These are phyloP conservation scores for Irpex lacteus DNA, from an alignment of 1,284 basidiomycete genomes.

Conservation along the genomic window DNA sequence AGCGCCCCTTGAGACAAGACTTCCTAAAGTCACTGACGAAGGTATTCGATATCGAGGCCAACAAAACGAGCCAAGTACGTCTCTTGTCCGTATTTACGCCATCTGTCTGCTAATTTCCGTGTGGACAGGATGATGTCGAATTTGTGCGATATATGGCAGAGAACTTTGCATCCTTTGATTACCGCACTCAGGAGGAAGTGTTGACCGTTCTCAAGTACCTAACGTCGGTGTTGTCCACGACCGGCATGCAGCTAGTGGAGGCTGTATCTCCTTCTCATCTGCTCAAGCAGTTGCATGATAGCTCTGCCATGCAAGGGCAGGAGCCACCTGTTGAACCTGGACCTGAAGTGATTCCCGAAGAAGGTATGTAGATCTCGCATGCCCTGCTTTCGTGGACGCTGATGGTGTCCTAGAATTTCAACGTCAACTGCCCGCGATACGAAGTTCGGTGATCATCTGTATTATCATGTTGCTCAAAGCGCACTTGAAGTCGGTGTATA, in stretches of 20 bases:
- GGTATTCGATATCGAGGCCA: constrained; percentile 67
- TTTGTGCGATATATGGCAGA: constrained; percentile 93
- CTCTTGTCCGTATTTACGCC: constrained; percentile 3
- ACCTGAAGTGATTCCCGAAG: background rate
- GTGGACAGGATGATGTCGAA: constrained; percentile 66
- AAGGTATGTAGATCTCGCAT: constrained; percentile 5
- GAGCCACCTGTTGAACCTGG: background rate
- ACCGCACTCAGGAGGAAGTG: constrained; percentile 93
- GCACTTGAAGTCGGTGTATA: constrained; percentile 78
- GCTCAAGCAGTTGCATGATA: constrained; percentile 54
- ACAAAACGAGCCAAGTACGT: constrained; percentile 46
- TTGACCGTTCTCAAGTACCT: constrained; percentile 82
- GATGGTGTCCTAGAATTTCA: constrained; percentile 16
- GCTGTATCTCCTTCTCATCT: constrained; percentile 65
- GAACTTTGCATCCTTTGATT: constrained; percentile 89
- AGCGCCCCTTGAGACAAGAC: constrained; percentile 79
- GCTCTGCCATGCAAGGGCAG: constrained; percentile 8
- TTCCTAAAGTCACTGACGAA: constrained; percentile 84
- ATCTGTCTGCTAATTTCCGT: background rate
- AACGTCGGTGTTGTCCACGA: constrained; percentile 79
- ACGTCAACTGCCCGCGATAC: constrained; percentile 44
- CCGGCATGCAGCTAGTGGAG: constrained; percentile 79
- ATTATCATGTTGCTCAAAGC: constrained; percentile 84
- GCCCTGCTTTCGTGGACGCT: constrained; percentile 7
- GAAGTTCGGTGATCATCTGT: constrained; percentile 71